These are phyloP conservation scores for Arabidopsis arenosa DNA, from an alignment of 345 rosid species.

Conservation along the genomic window DNA sequence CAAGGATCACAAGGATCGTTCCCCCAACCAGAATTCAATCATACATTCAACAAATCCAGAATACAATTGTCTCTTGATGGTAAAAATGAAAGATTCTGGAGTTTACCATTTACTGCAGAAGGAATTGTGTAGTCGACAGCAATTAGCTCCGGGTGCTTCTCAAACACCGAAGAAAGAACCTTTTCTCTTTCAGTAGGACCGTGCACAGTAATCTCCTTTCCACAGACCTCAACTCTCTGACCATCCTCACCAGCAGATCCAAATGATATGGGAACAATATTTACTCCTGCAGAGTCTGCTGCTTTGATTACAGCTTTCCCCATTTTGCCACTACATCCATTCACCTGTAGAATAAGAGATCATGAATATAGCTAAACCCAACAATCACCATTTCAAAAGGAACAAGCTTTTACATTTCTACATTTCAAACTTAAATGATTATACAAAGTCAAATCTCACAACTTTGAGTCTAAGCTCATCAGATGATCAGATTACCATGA, in stretches of 20 bases:
- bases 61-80: neutral
- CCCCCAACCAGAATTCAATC: neutral
- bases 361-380: conserved; percentile 2
- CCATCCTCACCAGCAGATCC: conserved; percentile 75
- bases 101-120: conserved; percentile 80
- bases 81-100: neutral
- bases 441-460: conserved; percentile 7
- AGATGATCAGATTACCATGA: conserved; percentile 50
- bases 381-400: conserved; percentile 13
- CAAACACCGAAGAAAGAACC: conserved; percentile 62
- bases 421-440: neutral
- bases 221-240: conserved; percentile 64
- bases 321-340: conserved; percentile 87
- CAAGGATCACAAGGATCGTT: conserved; percentile 11
- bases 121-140: conserved; percentile 91
- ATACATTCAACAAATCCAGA: neutral
- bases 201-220: conserved; percentile 68
- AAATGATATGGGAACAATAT: conserved; percentile 74
- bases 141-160: conserved; percentile 72
- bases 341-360: conserved; percentile 59
- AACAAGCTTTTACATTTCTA: conserved; percentile 8
- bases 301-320: conserved; percentile 90
- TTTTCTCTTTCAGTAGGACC: conserved; percentile 78
- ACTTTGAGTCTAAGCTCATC: neutral
- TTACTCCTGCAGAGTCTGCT: conserved; percentile 84